Conservation (phyloP, 2,329 filamentous ascomycete species). For the Aspergillus sp. region DNA sequence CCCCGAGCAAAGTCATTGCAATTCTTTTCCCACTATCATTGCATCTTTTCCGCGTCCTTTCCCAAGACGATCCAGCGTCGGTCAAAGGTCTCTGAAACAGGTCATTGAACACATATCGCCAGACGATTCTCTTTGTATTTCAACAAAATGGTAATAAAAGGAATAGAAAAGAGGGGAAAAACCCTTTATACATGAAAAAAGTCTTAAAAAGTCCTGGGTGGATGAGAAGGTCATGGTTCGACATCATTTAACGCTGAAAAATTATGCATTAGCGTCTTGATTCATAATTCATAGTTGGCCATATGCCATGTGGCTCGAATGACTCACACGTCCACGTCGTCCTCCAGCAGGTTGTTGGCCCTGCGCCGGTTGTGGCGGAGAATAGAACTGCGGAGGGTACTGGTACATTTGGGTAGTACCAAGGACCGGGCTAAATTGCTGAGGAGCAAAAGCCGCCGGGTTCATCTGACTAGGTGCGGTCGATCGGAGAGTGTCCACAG, state of each 20-base stretch:
- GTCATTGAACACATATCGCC: constrained; percentile 26
- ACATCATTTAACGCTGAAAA: constrained; percentile 7
- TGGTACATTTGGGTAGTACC: constrained; percentile 42
- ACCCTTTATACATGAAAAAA: constrained; percentile 30
- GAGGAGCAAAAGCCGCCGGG: constrained; percentile 34
- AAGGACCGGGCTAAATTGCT: constrained; percentile 40
- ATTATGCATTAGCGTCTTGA: constrained; percentile 5
- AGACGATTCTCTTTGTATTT: constrained; percentile 25
- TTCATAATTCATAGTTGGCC: neutral
- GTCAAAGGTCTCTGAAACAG: constrained; percentile 19
- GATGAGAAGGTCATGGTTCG: constrained; percentile 13
- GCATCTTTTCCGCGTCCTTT: constrained; percentile 17
- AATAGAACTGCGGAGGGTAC: constrained; percentile 45
- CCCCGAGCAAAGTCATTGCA: constrained; percentile 3
- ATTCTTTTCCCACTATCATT: constrained; percentile 18
- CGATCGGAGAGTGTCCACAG: constrained; percentile 34
- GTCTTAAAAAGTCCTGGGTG: constrained; percentile 11
- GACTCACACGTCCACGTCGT: constrained; percentile 48
- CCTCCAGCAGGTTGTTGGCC: constrained; percentile 42
- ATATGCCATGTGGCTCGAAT: constrained; percentile 3
- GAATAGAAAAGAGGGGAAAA: constrained; percentile 13
- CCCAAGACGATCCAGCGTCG: constrained; percentile 36
- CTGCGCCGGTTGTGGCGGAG: constrained; percentile 36
- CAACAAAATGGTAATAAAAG: constrained; percentile 4
- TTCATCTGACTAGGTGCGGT: constrained; percentile 30